Evolutionary conservation across 148 eudicot genomes (phyloP).

Genomic region (Rhododendron henanense): DNA sequence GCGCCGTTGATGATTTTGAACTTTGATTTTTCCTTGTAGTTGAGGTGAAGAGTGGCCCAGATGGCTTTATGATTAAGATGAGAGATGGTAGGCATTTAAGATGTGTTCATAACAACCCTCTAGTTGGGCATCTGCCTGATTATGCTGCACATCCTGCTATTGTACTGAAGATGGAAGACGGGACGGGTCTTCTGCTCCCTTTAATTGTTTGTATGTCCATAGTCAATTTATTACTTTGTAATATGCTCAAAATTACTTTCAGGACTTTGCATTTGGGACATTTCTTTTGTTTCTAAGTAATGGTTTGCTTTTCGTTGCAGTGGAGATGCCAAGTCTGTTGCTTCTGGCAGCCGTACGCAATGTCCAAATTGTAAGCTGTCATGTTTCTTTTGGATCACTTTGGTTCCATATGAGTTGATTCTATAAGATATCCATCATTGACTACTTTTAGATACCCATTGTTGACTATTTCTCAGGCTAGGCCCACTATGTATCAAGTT

Average conservation of each 20-base stretch:
- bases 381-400: not conserved
- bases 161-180: slow-evolving; percentile 97
- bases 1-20: slow-evolving; percentile 7
- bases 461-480: slow-evolving; percentile 46
- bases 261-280: not conserved
- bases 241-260: not conserved
- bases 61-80: slow-evolving; percentile 85
- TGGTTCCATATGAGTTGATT: not conserved
- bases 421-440: not conserved
- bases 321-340: slow-evolving; percentile 91
- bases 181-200: slow-evolving; percentile 86
- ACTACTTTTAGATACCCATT: not conserved
- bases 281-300: not conserved
- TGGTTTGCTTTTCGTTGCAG: slow-evolving; percentile 37
- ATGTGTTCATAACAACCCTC: slow-evolving; percentile 86
- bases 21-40: slow-evolving; percentile 37
- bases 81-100: slow-evolving; percentile 75
- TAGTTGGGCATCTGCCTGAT: slow-evolving; percentile 77
- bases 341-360: slow-evolving; percentile 89
- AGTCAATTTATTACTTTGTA: not conserved
- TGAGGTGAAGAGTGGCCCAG: slow-evolving; percentile 85
- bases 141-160: slow-evolving; percentile 95
- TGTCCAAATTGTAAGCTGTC: slow-evolving; percentile 69
- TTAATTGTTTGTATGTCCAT: slow-evolving; percentile 83
- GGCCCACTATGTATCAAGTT: slow-evolving; percentile 92